These are phyloP conservation scores for Chrysoporthe deuterocubensis DNA, from an alignment of 2,329 filamentous ascomycete species.

Conservation along the genomic window DNA sequence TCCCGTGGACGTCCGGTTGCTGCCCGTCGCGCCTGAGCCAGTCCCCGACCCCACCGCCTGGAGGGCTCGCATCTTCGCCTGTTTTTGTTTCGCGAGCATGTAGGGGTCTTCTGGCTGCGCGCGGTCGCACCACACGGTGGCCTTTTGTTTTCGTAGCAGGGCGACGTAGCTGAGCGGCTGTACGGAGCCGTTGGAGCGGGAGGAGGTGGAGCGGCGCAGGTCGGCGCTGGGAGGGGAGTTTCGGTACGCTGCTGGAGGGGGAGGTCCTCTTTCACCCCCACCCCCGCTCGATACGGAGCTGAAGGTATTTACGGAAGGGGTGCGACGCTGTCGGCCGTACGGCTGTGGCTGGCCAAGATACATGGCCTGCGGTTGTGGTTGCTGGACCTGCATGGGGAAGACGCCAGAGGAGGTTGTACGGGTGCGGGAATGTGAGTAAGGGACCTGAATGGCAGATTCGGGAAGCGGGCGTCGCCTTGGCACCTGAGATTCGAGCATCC, in stretches of 20 bases:
- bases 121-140: slow-evolving; percentile 97
- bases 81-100: slow-evolving; percentile 78
- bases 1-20: slow-evolving; percentile 65
- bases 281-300: slow-evolving; percentile 66
- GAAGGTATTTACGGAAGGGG: slow-evolving; percentile 69
- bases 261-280: slow-evolving; percentile 40
- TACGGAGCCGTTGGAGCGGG: slow-evolving; percentile 67
- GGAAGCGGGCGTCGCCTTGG: slow-evolving; percentile 35
- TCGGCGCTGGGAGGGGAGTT: slow-evolving; percentile 55
- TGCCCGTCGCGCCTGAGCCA: slow-evolving; percentile 49
- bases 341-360: slow-evolving; percentile 40
- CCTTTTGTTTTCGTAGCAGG: slow-evolving; percentile 94
- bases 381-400: slow-evolving; percentile 45
- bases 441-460: slow-evolving; percentile 33
- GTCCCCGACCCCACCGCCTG: slow-evolving; percentile 72
- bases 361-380: slow-evolving; percentile 36
- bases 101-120: slow-evolving; percentile 90
- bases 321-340: slow-evolving; percentile 53
- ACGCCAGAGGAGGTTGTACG: slow-evolving; percentile 61
- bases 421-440: slow-evolving; percentile 58
- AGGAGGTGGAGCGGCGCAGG: slow-evolving; percentile 78
- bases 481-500: slow-evolving; percentile 40
- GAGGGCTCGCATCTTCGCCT: slow-evolving; percentile 84
- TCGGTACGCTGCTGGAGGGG: slow-evolving; percentile 60
- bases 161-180: slow-evolving; percentile 85